Percentiles rank a stretch among this genome's conserved stretches.
Evolutionary conservation across 2,329 filamentous ascomycete genomes (phyloP).

Genomic region (Colletotrichum higginsianum): DNA sequence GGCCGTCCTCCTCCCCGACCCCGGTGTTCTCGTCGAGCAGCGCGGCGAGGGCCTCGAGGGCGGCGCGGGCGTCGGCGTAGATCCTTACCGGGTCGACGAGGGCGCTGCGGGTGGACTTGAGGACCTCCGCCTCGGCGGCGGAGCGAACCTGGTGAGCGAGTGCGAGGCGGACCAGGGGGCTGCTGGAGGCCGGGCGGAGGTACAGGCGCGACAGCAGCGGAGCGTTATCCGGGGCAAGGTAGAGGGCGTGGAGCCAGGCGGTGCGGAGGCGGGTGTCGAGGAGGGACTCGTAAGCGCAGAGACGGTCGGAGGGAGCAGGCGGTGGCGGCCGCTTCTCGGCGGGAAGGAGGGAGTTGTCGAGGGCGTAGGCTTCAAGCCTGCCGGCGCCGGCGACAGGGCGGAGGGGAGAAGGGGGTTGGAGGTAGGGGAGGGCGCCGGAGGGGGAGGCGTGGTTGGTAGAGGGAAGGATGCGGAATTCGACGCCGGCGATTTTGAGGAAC

Average conservation of each 20-base stretch:
- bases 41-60: slow-evolving; percentile 62
- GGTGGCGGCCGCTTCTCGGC: slow-evolving; percentile 28
- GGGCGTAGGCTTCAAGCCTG: slow-evolving; percentile 79
- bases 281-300: slow-evolving; percentile 84
- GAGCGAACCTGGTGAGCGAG: slow-evolving; percentile 77
- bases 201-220: slow-evolving; percentile 80
- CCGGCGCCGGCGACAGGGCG: slow-evolving; percentile 69
- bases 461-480: slow-evolving; percentile 76
- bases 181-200: slow-evolving; percentile 73
- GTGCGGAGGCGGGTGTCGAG: slow-evolving; percentile 83
- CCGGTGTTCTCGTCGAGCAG: slow-evolving; percentile 54
- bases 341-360: slow-evolving; percentile 60
- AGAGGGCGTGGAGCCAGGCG: slow-evolving; percentile 91
- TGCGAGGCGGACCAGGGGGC: slow-evolving; percentile 72
- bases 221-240: slow-evolving; percentile 79
- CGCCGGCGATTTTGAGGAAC: slow-evolving; percentile 82
- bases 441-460: slow-evolving; percentile 97
- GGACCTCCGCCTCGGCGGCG: slow-evolving; percentile 82
- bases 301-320: slow-evolving; percentile 58
- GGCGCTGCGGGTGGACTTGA: slow-evolving; percentile 68
- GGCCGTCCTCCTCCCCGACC: neutral
- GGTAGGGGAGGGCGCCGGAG: slow-evolving; percentile 88
- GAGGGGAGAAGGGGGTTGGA: slow-evolving; percentile 70
- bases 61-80: slow-evolving; percentile 60
- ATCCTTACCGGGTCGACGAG: slow-evolving; percentile 54